Evolutionary conservation across 1,284 basidiomycete genomes (phyloP), one percentile per base, ranked within the genome.

Genomic region (Cryptococcus sp.): DNA sequence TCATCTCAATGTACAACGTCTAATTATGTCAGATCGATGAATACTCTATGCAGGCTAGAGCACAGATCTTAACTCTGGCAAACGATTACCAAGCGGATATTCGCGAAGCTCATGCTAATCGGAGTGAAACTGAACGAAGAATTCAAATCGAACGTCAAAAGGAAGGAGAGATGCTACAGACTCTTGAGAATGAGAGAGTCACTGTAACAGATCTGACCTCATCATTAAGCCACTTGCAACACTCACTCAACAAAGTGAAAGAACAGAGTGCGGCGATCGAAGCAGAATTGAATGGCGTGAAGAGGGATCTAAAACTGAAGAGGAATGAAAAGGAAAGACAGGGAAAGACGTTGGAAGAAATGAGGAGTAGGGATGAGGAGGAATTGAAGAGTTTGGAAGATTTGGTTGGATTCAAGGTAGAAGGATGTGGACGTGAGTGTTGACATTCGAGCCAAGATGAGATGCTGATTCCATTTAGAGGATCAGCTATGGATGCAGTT

Each of bases 401-500:
- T 3, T 75, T 79, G 38, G 76, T 90, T 11, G 82, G 83, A 10
- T 87, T 84, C 70, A 76, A 79, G 14, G 81, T 93, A 13, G 86
- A 90, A 70, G 89, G 89, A 34, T 83, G 91, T 31, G 84, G 84
- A 61, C 79, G 79, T 80, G 57, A 56, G 78, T 72, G 48, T 55
- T n/a, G 10, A 41, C 38, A 10, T 41, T 41, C 10, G 10, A 41
- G n/a, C 38, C 38, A 41, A 41, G 38, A 41, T n/a, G 10, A 10
- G n/a, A 41, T 41, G 38, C 38, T n/a, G 10, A 10, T 41, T 41
- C 38, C n/a, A 41, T n/a, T 41, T 59, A 80, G 79, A 79, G 45
- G 85, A 89, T 67, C 83, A 84, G 50, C 79, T 93, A 10, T 80
- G 90, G 47, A 77, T 93, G 50, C 83, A 85, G 4, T 91, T 90